These are phyloP conservation scores for Pseudogymnoascus sp. DNA, from an alignment of 2,329 filamentous ascomycete genomes.

Conservation along the genomic window DNA sequence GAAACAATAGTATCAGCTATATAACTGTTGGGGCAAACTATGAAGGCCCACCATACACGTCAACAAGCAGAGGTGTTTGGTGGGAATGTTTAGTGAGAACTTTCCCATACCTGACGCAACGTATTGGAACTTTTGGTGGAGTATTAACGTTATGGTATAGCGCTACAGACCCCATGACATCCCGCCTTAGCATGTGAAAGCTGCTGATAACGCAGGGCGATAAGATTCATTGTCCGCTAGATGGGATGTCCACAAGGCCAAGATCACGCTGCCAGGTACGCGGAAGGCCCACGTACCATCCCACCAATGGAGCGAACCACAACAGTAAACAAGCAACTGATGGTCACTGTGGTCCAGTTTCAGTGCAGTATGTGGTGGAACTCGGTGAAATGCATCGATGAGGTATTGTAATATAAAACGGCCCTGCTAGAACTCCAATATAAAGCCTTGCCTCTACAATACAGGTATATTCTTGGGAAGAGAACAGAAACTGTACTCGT, in stretches of 20 bases:
- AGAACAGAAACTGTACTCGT: neutral
- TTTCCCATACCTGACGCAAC: slow-evolving; percentile 7
- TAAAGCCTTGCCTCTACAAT: neutral
- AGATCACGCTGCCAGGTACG: slow-evolving; percentile 4
- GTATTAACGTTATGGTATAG: neutral
- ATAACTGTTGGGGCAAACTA: slow-evolving; percentile 6
- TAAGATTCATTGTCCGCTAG: neutral
- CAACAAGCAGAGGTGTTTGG: neutral
- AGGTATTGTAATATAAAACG: neutral
- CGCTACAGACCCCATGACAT: slow-evolving; percentile 6
- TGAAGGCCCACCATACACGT: slow-evolving; percentile 7
- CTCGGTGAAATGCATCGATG: neutral
- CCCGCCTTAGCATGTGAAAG: neutral
- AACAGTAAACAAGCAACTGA: neutral
- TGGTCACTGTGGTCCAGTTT: neutral
- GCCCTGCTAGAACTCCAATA: neutral
- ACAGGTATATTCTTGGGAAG: neutral
- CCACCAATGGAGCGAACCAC: neutral
- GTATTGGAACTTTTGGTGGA: neutral
- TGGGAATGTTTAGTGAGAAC: slow-evolving; percentile 7
- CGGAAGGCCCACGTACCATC: neutral
- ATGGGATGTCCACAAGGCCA: neutral
- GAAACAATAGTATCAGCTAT: neutral
- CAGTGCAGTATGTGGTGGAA: neutral
- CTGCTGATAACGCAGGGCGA: slow-evolving; percentile 8